These are phyloP conservation scores for Lactarius hengduanensis DNA, from an alignment of 768 basidiomycete genomes.

Conservation along the genomic window DNA sequence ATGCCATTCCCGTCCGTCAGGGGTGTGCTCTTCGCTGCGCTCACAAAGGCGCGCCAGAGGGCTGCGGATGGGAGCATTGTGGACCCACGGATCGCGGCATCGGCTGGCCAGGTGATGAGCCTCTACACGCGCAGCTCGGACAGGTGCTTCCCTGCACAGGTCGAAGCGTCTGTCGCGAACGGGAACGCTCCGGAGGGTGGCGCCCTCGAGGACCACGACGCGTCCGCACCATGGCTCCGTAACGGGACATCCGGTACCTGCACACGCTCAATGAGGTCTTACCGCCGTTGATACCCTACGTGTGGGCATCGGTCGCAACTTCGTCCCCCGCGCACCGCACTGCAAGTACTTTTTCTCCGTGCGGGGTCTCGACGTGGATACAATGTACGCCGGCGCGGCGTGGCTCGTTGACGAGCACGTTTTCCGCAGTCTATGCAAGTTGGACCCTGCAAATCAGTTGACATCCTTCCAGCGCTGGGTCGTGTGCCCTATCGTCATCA, in stretches of 20 bases:
- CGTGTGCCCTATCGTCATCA: too few species aligned
- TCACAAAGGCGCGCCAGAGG: conserved; percentile 80
- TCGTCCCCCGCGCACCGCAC: conserved; percentile 83
- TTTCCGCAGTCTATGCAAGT: conserved; percentile 92
- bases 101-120: conserved; percentile 91
- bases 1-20: conserved; percentile 90
- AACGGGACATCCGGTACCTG: conserved; percentile 69
- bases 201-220: neutral
- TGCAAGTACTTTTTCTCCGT: conserved; percentile 97
- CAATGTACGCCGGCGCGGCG: conserved; percentile 73
- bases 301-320: conserved; percentile 86
- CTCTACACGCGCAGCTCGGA: conserved; percentile 83
- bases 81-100: conserved; percentile 95
- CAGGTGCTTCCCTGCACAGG: conserved; percentile 25
- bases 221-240: conserved; percentile 17
- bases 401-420: conserved; percentile 86
- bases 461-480: conserved; percentile 61
- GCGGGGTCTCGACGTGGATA: conserved; percentile 59
- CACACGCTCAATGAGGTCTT: conserved; percentile 81
- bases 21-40: conserved; percentile 74
- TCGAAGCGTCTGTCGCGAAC: neutral
- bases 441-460: conserved; percentile 91
- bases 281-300: conserved; percentile 86
- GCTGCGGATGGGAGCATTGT: conserved; percentile 87
- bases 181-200: too few species aligned